Evolutionary conservation across 148 eudicot genomes (phyloP), one percentile per base, ranked within the genome.

Genomic region (Pouteria glomerata): DNA sequence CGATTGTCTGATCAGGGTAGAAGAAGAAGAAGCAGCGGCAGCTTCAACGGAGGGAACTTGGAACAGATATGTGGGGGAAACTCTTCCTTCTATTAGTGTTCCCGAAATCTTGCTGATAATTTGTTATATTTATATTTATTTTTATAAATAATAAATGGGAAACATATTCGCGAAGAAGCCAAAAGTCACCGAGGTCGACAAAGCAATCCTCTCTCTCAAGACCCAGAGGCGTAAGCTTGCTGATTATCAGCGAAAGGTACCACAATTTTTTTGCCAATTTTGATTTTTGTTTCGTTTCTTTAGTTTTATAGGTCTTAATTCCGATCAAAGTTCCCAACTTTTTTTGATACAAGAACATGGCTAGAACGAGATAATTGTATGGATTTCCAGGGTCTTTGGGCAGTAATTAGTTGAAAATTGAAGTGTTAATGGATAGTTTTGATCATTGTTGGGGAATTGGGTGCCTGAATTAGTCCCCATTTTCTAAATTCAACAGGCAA

Each of bases 161-260:
- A 95, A 91, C 71, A 68, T 95, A 37, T 95, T 95, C 51, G 97
- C 85, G 79, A 95, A 88, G 78, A 95, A 91, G 69, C 97, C 98
- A 51, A 95, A 91, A 82, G 87, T 95, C 47, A 95, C 98, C 31
- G 98, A 95, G 19, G 98, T 95, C 3, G 98, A 95, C 79, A 89
- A 81, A 67, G 98, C 98, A 16, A 95, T 95, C 73, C 93, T 95
- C 41, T 84, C 96, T 75, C 96, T 95, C 47, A 95, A 95, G 70
- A 95, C 98, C 41, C 98, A 95, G 66, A 85, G 98, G 66, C 97
- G 98, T 34, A 95, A 91, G 74, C 96, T 95, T 75, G 98, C 88
- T 44, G 93, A 95, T 72, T 95, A 95, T 69, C 98, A 91, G 74
- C 90, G 87, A 24, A 85, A 89, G 98, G 98, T 91, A 64, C 26